phyloP scores from a whole-genome alignment of 257 asterid species.

The Catharanthus roseus region DNA sequence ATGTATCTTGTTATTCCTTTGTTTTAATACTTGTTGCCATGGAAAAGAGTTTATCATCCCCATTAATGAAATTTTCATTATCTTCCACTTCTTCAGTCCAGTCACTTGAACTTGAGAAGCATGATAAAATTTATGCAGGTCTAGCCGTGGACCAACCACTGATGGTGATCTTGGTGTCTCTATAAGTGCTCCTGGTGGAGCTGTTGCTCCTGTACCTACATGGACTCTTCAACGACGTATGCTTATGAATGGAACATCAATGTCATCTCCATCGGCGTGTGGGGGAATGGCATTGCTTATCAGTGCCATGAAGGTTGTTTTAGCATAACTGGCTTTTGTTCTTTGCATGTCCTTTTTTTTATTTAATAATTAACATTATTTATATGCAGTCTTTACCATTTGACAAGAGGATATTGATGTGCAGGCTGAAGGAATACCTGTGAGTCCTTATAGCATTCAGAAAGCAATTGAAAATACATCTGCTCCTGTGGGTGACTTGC shows the following conservation, averaged over 20 bases:
- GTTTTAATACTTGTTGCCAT: background rate
- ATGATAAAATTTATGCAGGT: constrained; percentile 45
- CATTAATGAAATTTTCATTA: background rate
- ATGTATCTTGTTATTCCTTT: constrained; percentile 14
- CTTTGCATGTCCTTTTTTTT: background rate
- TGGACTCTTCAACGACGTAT: constrained; percentile 97
- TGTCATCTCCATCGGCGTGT: constrained; percentile 98
- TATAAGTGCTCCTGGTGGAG: constrained; percentile 98
- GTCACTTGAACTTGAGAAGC: background rate
- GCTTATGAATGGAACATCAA: constrained; percentile 99
- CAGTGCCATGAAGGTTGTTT: constrained; percentile 93
- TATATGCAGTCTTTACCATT: constrained; percentile 17
- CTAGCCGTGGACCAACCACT: constrained; percentile 97
- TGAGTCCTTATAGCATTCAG: constrained; percentile 79
- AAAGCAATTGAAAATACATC: constrained; percentile 96
- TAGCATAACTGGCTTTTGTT: constrained; percentile 1
- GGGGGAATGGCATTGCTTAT: constrained; percentile 93
- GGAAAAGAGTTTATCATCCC: background rate
- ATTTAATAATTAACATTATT: constrained; percentile 5
- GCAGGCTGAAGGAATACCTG: constrained; percentile 86
- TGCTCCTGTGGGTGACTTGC: constrained; percentile 64
- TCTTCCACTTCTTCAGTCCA: background rate
- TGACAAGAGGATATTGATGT: constrained; percentile 24
- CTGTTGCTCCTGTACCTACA: constrained; percentile 98
- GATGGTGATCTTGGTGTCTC: constrained; percentile 96